Base-by-base conservation (phyloP, 805 yeast species). In the Hanseniaspora hatyaiensis region DNA sequence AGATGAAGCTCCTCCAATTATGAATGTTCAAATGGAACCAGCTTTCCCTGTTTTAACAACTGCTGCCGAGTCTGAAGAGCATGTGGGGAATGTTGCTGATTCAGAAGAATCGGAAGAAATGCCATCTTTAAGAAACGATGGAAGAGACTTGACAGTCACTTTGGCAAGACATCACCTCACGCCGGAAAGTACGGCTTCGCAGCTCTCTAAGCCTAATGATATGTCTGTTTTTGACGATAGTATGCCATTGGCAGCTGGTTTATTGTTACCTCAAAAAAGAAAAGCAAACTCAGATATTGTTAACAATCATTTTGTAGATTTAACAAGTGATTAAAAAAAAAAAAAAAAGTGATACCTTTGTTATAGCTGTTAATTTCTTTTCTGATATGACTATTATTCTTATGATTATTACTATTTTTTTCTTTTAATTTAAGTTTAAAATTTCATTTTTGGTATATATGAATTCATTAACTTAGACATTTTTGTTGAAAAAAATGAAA, bases 51-150 rank as follows among this genome's bases (percentile, higher is more conserved):
- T 40, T 26, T 40, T 46, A 15, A 8, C 19, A 2, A 46, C 50
- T 15, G 46, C 38, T 12, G 44, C 44, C 15, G 49, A 45, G 29
- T 30, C 49, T 3, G 49, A 45, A 31, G 49, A 45, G 18, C 33
- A 15, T 6, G 32, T 37, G 11, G 49, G 49, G 2, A 45, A 45
- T 31, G 34, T 45, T 6, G 42, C 20, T 6, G 34, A 40, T 5
- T 19, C 19, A 12, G 36, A 30, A 15, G 42, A 37, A 26, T 26
- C 29, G 12, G 49, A 45, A 5, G 49, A 45, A 9, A 45, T 45
- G 49, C 49, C 49, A 3, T 45, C 49, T 20, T 30, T 45, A 8
- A 30, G 38, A 45, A 45, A 45, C n/a, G 49, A 45, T 24, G 49
- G 49, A 1, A 36, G 49, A 37, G 49, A 45, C 18, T 26, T 45